Evolutionary conservation across 176 grass and related monocot genomes (phyloP).

Genomic region (Saccharum officinarum): DNA sequence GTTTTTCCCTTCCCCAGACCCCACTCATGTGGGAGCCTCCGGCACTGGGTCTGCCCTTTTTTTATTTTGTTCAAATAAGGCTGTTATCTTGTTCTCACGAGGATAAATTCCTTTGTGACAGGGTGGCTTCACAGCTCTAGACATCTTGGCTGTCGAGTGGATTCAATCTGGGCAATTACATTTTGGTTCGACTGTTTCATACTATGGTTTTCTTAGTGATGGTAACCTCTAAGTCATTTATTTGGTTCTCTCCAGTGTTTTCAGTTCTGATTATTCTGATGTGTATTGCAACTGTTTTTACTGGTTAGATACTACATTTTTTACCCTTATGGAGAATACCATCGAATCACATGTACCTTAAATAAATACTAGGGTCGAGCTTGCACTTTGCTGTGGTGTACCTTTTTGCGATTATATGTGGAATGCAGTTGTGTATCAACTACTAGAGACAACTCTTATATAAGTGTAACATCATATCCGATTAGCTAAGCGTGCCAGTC

Average conservation of each 20-base stretch:
- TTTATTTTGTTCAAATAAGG: background rate
- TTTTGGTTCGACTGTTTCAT: slow-evolving; percentile 94
- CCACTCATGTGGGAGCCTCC: too few relatives aligned
- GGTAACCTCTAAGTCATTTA: slow-evolving; percentile 49
- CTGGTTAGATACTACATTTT: background rate
- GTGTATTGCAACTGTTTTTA: background rate
- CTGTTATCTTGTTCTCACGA: slow-evolving; percentile 19
- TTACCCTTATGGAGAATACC: background rate
- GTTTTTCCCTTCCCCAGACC: too few relatives aligned
- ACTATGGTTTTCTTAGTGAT: slow-evolving; percentile 98
- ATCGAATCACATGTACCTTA: background rate
- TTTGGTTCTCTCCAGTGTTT: slow-evolving; percentile 17
- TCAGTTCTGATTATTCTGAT: background rate
- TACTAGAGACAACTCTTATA: background rate
- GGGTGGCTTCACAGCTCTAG: slow-evolving; percentile 79
- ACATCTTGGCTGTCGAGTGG: slow-evolving; percentile 87
- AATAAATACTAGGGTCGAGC: background rate
- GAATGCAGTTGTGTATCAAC: background rate
- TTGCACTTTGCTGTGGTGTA: background rate
- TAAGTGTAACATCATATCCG: background rate
- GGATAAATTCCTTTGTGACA: slow-evolving; percentile 40
- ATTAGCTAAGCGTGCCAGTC: background rate
- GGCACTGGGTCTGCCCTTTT: too few relatives aligned
- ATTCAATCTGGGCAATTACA: slow-evolving; percentile 81
- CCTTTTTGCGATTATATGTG: background rate